A percentile compares a stretch with the other conserved stretches of the same genome.
Evolutionary conservation across 768 basidiomycete genomes (phyloP).

Genomic region (Boletus coccyginus): DNA sequence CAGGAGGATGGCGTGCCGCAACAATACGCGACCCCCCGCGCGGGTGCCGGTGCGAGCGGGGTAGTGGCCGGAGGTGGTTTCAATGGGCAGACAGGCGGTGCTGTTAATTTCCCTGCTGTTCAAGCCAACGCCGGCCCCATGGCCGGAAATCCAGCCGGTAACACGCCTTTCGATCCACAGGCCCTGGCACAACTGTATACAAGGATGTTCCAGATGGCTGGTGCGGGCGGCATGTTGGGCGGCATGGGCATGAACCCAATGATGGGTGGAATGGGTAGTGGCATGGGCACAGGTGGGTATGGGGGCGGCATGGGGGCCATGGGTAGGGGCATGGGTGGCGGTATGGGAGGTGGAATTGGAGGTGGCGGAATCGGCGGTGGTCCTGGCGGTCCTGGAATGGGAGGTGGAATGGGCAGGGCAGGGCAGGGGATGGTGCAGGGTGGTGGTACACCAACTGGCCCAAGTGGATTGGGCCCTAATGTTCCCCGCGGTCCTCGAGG

Average conservation of each 20-base stretch:
- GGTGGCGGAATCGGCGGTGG: slow-evolving; percentile 34
- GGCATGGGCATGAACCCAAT: slow-evolving; percentile 41
- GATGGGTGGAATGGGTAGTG: slow-evolving; percentile 35
- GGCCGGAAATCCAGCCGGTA: slow-evolving; percentile 37
- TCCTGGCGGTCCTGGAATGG: slow-evolving; percentile 38
- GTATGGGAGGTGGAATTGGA: slow-evolving; percentile 43
- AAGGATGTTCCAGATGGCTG: slow-evolving; percentile 89
- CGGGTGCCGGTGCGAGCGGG: slow-evolving; percentile 4
- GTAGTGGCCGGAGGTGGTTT: slow-evolving; percentile 22
- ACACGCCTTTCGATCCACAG: slow-evolving; percentile 84
- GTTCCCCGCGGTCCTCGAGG: slow-evolving; percentile 67
- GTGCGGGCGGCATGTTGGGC: slow-evolving; percentile 46
- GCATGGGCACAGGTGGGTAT: slow-evolving; percentile 33
- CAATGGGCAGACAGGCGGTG: slow-evolving; percentile 33
- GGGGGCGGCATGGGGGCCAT: slow-evolving; percentile 39
- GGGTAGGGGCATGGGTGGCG: slow-evolving; percentile 35
- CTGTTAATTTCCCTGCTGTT: slow-evolving; percentile 34
- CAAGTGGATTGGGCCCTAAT: slow-evolving; percentile 50
- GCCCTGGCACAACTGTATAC: slow-evolving; percentile 92
- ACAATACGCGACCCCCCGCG: slow-evolving; percentile 12
- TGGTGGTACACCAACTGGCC: slow-evolving; percentile 32
- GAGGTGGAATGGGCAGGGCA: slow-evolving; percentile 41
- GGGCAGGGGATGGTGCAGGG: slow-evolving; percentile 39
- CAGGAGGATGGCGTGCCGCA: slow-evolving; percentile 42
- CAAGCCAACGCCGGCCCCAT: slow-evolving; percentile 25